Conservation (phyloP, 208 protist species). For the Endotrypanum monterogeii region DNA sequence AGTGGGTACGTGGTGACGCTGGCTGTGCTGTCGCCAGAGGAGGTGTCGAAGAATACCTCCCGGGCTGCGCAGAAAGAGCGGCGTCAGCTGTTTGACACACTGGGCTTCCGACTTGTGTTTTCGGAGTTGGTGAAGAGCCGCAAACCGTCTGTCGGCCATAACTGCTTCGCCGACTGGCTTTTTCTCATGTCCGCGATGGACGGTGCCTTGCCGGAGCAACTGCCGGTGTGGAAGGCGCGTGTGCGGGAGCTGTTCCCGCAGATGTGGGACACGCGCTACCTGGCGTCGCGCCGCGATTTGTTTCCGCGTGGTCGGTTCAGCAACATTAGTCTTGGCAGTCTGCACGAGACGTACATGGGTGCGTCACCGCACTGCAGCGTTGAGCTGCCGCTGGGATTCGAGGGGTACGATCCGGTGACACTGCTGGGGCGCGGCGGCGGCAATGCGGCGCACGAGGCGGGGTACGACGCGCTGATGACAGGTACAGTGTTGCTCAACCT, state of each 20-base stretch:
- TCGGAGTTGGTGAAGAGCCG: slow-evolving; percentile 50
- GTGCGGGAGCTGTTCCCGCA: slow-evolving; percentile 54
- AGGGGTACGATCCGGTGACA: slow-evolving; percentile 57
- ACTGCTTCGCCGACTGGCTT: slow-evolving; percentile 79
- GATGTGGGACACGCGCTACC: slow-evolving; percentile 70
- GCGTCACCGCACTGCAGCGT: slow-evolving; percentile 40
- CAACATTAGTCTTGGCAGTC: slow-evolving; percentile 40
- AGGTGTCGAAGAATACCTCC: slow-evolving; percentile 28
- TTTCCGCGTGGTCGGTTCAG: slow-evolving; percentile 48
- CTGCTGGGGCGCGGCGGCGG: slow-evolving; percentile 21
- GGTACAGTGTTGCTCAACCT: slow-evolving; percentile 71
- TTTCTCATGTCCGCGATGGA: slow-evolving; percentile 64
- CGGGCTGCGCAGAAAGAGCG: slow-evolving; percentile 20
- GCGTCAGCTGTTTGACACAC: slow-evolving; percentile 47
- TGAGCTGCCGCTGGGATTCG: slow-evolving; percentile 62
- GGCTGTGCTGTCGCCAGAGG: slow-evolving; percentile 36
- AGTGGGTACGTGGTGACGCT: slow-evolving; percentile 37
- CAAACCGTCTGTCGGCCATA: slow-evolving; percentile 82
- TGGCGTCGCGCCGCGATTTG: slow-evolving; percentile 39
- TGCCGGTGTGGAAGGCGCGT: slow-evolving; percentile 51
- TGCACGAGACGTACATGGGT: slow-evolving; percentile 61
- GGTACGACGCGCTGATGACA: slow-evolving; percentile 76
- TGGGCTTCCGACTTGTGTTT: slow-evolving; percentile 76
- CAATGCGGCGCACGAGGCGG: slow-evolving; percentile 58
- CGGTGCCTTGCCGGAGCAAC: slow-evolving; percentile 38